A percentile compares a stretch with the other conserved stretches of the same genome.
phyloP scores from a whole-genome alignment of 208 protist genomes.

The Histomonas meleagridis region DNA sequence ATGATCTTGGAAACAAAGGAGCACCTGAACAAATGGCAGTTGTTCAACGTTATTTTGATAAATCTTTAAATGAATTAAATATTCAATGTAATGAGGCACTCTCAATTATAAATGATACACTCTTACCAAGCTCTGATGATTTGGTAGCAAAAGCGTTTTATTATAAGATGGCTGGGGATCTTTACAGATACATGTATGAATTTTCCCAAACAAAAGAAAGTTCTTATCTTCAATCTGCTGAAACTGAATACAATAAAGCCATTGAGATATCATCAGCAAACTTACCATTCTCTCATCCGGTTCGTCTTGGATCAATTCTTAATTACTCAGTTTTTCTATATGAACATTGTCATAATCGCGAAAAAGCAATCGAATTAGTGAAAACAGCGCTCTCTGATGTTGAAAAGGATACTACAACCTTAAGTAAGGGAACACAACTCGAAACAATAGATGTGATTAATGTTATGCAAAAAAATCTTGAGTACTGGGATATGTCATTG shows the following conservation, averaged over 20 bases:
- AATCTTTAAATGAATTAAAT: neutral
- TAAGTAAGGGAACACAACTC: neutral
- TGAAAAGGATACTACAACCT: neutral
- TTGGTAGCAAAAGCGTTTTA: neutral
- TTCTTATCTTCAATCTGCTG: neutral
- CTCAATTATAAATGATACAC: neutral
- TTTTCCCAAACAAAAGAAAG: neutral
- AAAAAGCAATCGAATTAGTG: neutral
- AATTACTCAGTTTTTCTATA: constrained; percentile 19
- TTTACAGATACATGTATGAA: neutral
- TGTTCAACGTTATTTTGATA: neutral
- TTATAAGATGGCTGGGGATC: neutral
- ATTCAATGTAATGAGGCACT: neutral
- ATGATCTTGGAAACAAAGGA: neutral
- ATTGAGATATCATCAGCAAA: neutral
- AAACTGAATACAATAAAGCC: neutral
- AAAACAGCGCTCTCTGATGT: neutral
- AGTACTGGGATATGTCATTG: neutral
- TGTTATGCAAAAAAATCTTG: neutral
- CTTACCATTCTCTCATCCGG: neutral
- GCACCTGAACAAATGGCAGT: neutral
- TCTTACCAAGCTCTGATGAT: neutral
- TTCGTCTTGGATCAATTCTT: neutral
- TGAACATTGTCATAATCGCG: neutral
- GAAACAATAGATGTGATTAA: neutral